A percentile compares a stretch with the other conserved stretches of the same genome.
These are phyloP conservation scores for Apiospora pterosperma DNA, from an alignment of 2,329 filamentous ascomycete species.

Conservation along the genomic window DNA sequence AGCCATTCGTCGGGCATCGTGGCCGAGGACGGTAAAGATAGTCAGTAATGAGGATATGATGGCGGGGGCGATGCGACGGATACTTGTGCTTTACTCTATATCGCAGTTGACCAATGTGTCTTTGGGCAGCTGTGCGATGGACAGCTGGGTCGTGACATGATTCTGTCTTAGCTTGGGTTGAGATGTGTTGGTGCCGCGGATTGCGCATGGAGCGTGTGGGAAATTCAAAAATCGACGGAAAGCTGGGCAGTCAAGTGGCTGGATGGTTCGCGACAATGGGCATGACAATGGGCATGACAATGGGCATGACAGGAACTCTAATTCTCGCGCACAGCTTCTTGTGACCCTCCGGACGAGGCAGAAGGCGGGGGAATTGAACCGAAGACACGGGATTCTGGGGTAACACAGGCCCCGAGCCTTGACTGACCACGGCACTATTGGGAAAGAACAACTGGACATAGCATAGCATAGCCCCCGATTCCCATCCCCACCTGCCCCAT, in stretches of 20 bases:
- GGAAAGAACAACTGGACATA: too few relatives aligned
- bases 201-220: neutral
- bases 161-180: neutral
- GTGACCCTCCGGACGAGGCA: neutral
- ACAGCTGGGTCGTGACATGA: neutral
- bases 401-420: neutral
- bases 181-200: neutral
- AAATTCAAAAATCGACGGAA: neutral
- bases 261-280: too few relatives aligned
- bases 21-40: too few relatives aligned
- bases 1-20: too few relatives aligned
- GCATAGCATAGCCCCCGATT: too few relatives aligned
- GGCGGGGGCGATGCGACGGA: neutral
- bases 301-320: neutral
- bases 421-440: neutral
- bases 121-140: too few relatives aligned
- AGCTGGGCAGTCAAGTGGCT: neutral
- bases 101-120: too few relatives aligned
- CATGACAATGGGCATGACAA: too few relatives aligned
- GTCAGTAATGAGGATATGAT: too few relatives aligned
- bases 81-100: too few relatives aligned
- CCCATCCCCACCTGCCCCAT: neutral
- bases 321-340: neutral
- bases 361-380: neutral
- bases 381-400: neutral